These are phyloP conservation scores for Peronospora destructor DNA, from an alignment of 352 stramenopile genomes.

Conservation along the genomic window DNA sequence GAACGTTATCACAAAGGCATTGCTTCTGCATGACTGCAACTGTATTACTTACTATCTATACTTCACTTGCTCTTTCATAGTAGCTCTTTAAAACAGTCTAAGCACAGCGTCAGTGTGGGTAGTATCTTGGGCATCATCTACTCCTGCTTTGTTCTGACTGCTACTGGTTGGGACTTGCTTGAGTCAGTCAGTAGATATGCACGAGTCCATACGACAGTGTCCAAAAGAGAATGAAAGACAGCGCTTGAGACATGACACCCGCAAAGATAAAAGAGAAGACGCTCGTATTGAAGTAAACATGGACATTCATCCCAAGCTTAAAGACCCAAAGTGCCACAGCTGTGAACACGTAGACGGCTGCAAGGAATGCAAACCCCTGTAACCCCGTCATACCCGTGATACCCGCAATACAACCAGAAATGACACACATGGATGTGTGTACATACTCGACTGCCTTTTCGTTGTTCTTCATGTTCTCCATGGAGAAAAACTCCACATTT, in stretches of 20 bases:
- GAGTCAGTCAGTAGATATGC: conserved; percentile 80
- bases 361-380: conserved; percentile 67
- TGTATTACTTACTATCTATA: no score
- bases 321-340: conserved; percentile 52
- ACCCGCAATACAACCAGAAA: conserved; percentile 73
- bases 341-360: conserved; percentile 58
- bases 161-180: not conserved
- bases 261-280: conserved; percentile 60
- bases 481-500: conserved; percentile 82
- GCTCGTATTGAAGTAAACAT: conserved; percentile 78
- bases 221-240: conserved; percentile 88
- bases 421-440: conserved; percentile 80
- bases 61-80: no score
- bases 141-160: not conserved
- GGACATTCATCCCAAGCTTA: conserved; percentile 72
- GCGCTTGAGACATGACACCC: conserved; percentile 61
- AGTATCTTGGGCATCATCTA: no score
- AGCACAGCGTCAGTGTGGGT: no score
- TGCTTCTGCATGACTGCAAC: no score
- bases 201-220: conserved; percentile 83
- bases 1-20: no score
- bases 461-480: conserved; percentile 83
- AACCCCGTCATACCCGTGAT: conserved; percentile 74
- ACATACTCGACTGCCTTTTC: conserved; percentile 71
- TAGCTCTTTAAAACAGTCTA: no score